Evolutionary conservation across 352 stramenopile species (phyloP).

Genomic region (Globisporangium lucens): DNA sequence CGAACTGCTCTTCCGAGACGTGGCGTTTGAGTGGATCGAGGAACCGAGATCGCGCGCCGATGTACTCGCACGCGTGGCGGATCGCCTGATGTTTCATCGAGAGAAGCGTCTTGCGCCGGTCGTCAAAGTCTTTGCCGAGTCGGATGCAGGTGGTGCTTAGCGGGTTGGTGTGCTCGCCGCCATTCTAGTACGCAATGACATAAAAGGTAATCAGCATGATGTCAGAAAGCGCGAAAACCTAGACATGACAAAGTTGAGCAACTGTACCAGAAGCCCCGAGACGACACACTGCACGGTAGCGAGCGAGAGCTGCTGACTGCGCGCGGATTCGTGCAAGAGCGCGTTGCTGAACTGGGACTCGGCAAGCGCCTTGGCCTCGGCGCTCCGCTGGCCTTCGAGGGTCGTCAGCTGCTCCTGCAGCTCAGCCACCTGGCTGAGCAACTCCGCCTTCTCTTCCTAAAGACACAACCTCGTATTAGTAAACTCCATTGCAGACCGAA

Average conservation of each 20-base stretch:
- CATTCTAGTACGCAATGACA: background rate
- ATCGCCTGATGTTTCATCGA: background rate
- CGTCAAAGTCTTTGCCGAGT: background rate
- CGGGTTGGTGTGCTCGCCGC: background rate
- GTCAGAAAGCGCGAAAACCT: too few species aligned
- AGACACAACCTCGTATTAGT: background rate
- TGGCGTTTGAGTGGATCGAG: background rate
- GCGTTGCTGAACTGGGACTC: background rate
- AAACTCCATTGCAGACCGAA: background rate
- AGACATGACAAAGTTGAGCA: background rate
- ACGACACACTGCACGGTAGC: background rate
- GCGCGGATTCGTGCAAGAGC: background rate
- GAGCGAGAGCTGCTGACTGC: background rate
- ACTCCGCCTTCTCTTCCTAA: background rate
- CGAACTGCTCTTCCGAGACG: background rate
- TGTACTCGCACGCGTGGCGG: background rate
- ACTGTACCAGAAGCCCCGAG: background rate
- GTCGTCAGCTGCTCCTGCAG: background rate
- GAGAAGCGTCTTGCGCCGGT: background rate
- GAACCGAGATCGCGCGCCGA: background rate
- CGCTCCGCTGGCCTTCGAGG: background rate
- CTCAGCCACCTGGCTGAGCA: background rate
- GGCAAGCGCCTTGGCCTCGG: background rate
- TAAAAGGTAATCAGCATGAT: background rate
- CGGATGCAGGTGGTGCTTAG: background rate